Conservation (phyloP, 148 eudicot genomes). For the Chenopodium berlandieri region DNA sequence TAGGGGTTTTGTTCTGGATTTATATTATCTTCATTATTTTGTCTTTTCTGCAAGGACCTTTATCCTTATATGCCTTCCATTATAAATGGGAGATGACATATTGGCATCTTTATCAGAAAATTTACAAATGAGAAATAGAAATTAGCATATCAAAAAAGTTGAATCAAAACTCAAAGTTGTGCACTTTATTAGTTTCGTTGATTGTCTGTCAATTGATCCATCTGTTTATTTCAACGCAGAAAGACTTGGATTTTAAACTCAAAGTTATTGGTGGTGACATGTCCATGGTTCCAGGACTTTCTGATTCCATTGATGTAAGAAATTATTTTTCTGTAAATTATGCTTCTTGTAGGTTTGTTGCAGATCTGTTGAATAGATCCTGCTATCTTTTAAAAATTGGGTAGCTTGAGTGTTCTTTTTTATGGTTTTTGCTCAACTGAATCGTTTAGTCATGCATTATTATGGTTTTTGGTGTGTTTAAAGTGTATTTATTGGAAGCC, state of each 20-base stretch:
- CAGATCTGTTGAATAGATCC: background rate
- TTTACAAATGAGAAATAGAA: background rate
- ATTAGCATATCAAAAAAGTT: background rate
- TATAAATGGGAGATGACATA: background rate
- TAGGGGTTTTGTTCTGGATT: conserved; percentile 22
- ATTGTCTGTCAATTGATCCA: background rate
- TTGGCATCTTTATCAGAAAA: background rate
- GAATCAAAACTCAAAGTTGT: background rate
- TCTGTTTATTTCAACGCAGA: conserved; percentile 38
- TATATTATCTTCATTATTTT: background rate
- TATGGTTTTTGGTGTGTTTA: background rate
- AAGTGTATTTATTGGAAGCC: background rate
- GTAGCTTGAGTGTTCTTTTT: background rate
- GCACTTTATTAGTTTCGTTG: background rate
- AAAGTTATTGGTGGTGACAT: conserved; percentile 86
- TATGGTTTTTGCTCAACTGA: background rate
- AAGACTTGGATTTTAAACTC: conserved; percentile 68
- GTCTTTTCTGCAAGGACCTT: background rate
- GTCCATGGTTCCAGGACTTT: conserved; percentile 76
- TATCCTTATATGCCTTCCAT: background rate
- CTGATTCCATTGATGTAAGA: conserved; percentile 79
- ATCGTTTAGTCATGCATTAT: background rate
- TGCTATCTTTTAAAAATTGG: background rate
- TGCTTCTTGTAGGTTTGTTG: too few relatives aligned
- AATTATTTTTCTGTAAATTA: background rate